Percentiles rank a stretch among this genome's conserved stretches.
phyloP scores from a whole-genome alignment of 1,284 basidiomycete species.

The Pisolithus thermaeus region DNA sequence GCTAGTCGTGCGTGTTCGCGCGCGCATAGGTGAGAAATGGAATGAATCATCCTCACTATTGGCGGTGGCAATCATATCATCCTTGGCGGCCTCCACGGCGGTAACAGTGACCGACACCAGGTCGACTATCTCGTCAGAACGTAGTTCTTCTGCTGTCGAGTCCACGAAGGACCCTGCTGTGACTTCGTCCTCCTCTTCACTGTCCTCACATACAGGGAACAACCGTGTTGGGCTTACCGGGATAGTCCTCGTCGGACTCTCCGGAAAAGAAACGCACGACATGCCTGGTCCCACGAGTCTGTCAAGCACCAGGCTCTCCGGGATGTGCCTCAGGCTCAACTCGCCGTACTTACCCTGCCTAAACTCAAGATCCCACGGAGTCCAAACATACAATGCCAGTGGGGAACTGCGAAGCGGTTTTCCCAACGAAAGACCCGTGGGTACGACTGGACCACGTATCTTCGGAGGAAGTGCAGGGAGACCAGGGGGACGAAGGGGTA shows the following conservation, averaged over 20 bases:
- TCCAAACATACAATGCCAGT: constrained; percentile 19
- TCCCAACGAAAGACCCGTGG: constrained; percentile 26
- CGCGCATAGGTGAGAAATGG: constrained; percentile 13
- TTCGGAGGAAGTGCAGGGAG: constrained; percentile 7
- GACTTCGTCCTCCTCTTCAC: constrained; percentile 14
- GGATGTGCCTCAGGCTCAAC: constrained; percentile 10
- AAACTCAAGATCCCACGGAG: constrained; percentile 5
- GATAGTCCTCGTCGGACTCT: constrained; percentile 9
- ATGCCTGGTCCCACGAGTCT: constrained; percentile 1
- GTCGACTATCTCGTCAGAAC: neutral
- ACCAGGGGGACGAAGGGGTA: constrained; percentile 19
- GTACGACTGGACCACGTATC: constrained; percentile 20
- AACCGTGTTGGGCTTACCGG: constrained; percentile 16
- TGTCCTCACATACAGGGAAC: constrained; percentile 28
- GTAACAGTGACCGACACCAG: neutral
- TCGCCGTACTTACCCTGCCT: constrained; percentile 11
- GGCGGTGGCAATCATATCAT: neutral
- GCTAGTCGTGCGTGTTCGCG: constrained; percentile 27
- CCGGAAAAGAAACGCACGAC: constrained; percentile 16
- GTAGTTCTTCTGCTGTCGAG: neutral
- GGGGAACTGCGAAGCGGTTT: constrained; percentile 21
- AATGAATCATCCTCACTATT: constrained; percentile 22
- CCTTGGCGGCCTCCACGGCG: constrained; percentile 3
- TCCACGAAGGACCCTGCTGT: constrained; percentile 13
- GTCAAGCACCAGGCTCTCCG: constrained; percentile 13